Evolutionary conservation across 306 rosid species (phyloP), one percentile per base, ranked within the genome.

Genomic region (Sphenostylis stenocarpa): DNA sequence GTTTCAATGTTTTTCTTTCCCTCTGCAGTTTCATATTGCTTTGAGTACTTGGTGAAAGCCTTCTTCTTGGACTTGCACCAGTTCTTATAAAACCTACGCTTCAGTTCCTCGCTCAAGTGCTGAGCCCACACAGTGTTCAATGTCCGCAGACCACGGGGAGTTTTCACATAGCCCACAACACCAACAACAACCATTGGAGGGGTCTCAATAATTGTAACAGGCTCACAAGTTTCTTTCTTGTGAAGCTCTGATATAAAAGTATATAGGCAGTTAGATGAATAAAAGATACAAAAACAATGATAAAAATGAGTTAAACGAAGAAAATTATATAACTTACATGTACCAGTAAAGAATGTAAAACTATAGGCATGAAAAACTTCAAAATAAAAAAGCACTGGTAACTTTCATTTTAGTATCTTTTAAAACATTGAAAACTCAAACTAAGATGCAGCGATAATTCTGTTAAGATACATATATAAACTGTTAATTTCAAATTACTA

Each of bases 31-130:
- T 92, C 96, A 73, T 75, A 90, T 47, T 82, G 89, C 90, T 84
- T 90, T 0, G 96, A 87, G 85, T 92, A 90, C 72, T 90, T 92
- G 15, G 86, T 57, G 66, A 92, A 92, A 19, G 96, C 97, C 91
- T 86, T 92, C 96, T 92, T 88, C 92, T 92, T 92, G 53, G 97
- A 92, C 87, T 90, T 92, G 90, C 90, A 84, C 96, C 93, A 92
- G 69, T 92, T 92, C 87, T 92, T 90, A 36, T 92, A 92, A 78
- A 92, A 92, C 81, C 96, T 84, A 45, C 97, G 83, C 86, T 76
- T 92, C 3, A 92, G 43, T 74, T 92, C 97, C 80, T 92, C 96
- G 33, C 92, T 90, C 77, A 92, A 79, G 81, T 92, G 97, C 90
- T 92, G 97, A 44, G 96, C 85, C 97, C 97, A 92, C 0, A 92